Evolutionary conservation across 2,329 filamentous ascomycete species (phyloP), one percentile per base, ranked within the genome.

Genomic region (Orbilia javanica): DNA sequence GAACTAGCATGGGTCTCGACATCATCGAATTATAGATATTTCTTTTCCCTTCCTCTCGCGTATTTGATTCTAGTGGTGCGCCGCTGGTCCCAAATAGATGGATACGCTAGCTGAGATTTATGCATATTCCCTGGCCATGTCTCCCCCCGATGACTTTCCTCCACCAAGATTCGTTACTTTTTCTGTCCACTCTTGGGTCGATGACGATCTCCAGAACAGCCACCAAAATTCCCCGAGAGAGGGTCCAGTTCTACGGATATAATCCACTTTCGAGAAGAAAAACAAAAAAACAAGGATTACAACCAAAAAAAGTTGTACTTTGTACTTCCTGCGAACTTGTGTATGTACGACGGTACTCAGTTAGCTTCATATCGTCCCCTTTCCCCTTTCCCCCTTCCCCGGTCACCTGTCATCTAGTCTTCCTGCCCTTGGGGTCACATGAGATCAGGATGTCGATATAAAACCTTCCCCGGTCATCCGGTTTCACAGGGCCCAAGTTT

Each of bases 101-200:
- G 74, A 78, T 77, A 72, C 74, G 74, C 74, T 78, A 78, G 29
- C 52, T 63, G 52, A 71, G 62, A 77, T 78, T 69, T 71, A 72
- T 78, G 67, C 67, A 68, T 72, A 63, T 72, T 67, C 74, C 72
- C 74, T 70, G 69, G 69, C 69, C 60, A 42, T 39, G 29, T 73
- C 50, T 50, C 27, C 70, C 70, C 29, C 60, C 25, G 31, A 44
- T 48, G 18, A 52, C 27, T 66, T 63, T 65, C 53, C 29, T 53
- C 63, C 27, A 48, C 42, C 27, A 55, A 55, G 63, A 57, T 70
- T 69, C 44, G 39, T 62, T 67, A 42, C 46, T 65, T 68, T 46
- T 44, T 52, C 20, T 50, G 48, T 34, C 65, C 20, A 29, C 52
- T 77, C 57, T 68, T 60, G 55, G 44, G 60, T 52, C 48, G 46